Percentiles rank a stretch among this genome's conserved stretches.
Evolutionary conservation across 495 filamentous ascomycete genomes (phyloP).

Genomic region (Ascodesmis nigricans): DNA sequence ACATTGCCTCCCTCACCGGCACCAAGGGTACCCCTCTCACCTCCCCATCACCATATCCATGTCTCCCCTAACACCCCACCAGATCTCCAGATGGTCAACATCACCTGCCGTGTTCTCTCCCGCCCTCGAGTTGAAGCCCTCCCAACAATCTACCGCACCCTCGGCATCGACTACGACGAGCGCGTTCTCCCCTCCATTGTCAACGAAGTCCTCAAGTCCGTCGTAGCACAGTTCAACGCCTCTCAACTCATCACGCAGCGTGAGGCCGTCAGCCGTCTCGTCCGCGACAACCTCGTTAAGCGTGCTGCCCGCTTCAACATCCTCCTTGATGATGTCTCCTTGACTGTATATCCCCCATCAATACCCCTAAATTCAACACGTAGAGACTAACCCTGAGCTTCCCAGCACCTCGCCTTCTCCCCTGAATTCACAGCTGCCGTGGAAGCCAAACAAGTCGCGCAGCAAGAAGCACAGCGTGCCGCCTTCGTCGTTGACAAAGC

Average conservation of each 20-base stretch:
- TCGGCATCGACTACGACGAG: slow-evolving; percentile 93
- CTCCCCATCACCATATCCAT: neutral
- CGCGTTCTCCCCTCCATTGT: slow-evolving; percentile 91
- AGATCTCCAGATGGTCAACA: slow-evolving; percentile 99
- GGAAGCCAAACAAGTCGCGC: slow-evolving; percentile 96
- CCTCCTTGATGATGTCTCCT: slow-evolving; percentile 83
- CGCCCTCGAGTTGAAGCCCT: slow-evolving; percentile 69
- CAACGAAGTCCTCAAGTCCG: slow-evolving; percentile 95
- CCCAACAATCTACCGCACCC: slow-evolving; percentile 87
- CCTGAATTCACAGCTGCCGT: slow-evolving; percentile 97
- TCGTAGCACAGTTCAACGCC: slow-evolving; percentile 97
- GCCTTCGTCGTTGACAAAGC: slow-evolving; percentile 98
- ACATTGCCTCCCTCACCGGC: slow-evolving; percentile 88
- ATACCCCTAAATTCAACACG: no score
- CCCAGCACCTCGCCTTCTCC: slow-evolving; percentile 90
- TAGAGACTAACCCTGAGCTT: no score
- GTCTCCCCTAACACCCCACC: neutral
- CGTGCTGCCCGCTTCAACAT: slow-evolving; percentile 94
- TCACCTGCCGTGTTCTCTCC: slow-evolving; percentile 97
- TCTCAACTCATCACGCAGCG: slow-evolving; percentile 95
- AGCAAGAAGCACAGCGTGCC: slow-evolving; percentile 92
- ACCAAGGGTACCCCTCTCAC: slow-evolving; percentile 42
- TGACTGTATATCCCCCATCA: slow-evolving; percentile 69
- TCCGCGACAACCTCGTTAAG: slow-evolving; percentile 76
- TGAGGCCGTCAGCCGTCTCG: slow-evolving; percentile 80